Evolutionary conservation across 495 filamentous ascomycete genomes (phyloP).

Genomic region (Xylaria curta): DNA sequence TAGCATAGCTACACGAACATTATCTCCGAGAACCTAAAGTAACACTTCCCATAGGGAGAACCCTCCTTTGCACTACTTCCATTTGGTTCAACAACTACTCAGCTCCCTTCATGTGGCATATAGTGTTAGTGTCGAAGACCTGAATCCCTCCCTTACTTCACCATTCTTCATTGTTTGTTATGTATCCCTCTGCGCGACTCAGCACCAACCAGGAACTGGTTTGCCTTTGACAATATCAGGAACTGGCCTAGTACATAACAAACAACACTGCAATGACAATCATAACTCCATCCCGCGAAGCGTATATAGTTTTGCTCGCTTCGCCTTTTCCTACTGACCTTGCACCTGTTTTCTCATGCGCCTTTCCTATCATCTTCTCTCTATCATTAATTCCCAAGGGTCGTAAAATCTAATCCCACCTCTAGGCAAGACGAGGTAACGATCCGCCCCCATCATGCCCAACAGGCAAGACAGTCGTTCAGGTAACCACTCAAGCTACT

Average conservation of each 20-base stretch:
- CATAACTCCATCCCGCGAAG: background rate
- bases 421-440: background rate
- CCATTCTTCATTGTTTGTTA: background rate
- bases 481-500: background rate
- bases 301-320: background rate
- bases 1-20: background rate
- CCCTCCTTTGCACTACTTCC: background rate
- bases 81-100: background rate
- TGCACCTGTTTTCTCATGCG: too few species aligned
- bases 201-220: background rate
- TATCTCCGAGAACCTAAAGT: background rate
- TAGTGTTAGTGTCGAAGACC: background rate
- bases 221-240: background rate
- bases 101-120: background rate
- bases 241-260: background rate
- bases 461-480: background rate
- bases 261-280: background rate
- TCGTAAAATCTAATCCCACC: background rate
- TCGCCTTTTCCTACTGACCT: background rate
- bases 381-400: background rate
- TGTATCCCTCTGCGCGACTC: background rate
- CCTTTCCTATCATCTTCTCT: background rate
- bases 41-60: background rate
- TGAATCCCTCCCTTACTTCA: background rate
- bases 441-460: background rate